These are phyloP conservation scores for Closterium sp. DNA, from an alignment of 139 green algal species.

Conservation along the genomic window DNA sequence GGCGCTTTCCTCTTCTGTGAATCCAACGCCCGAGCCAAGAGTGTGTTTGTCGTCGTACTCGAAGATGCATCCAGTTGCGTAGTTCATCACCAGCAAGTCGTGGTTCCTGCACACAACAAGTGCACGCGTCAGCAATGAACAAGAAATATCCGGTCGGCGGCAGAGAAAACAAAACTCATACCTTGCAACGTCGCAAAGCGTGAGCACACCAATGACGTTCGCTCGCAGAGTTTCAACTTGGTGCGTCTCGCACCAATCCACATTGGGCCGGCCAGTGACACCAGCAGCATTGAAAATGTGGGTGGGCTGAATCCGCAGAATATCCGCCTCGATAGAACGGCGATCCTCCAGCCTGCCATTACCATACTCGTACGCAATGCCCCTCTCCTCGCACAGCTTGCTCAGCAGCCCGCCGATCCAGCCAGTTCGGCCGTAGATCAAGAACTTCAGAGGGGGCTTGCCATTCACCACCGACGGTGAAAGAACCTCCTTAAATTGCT, in stretches of 20 bases:
- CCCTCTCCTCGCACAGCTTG: constrained; percentile 55
- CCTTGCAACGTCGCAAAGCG: constrained; percentile 69
- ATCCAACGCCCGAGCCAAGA: constrained; percentile 72
- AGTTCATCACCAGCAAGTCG: constrained; percentile 91
- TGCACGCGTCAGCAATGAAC: background rate
- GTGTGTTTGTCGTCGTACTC: constrained; percentile 85
- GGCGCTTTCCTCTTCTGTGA: constrained; percentile 87
- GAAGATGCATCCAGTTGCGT: constrained; percentile 97
- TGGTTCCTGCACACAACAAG: constrained; percentile 18
- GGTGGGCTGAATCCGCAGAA: constrained; percentile 88
- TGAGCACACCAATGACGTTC: constrained; percentile 94
- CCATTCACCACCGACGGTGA: background rate
- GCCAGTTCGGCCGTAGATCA: constrained; percentile 49
- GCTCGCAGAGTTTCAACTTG: constrained; percentile 90
- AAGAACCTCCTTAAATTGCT: background rate
- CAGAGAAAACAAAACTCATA: background rate
- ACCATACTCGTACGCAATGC: constrained; percentile 82
- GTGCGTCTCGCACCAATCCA: constrained; percentile 98
- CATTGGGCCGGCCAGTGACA: constrained; percentile 92
- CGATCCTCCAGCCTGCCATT: constrained; percentile 83
- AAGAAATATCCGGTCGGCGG: background rate
- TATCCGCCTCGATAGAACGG: constrained; percentile 74
- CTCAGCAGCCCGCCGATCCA: constrained; percentile 53
- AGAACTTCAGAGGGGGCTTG: constrained; percentile 41
- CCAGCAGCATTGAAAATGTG: constrained; percentile 94